These are phyloP conservation scores for Neltuma alba DNA, from an alignment of 306 rosid species.

Conservation along the genomic window DNA sequence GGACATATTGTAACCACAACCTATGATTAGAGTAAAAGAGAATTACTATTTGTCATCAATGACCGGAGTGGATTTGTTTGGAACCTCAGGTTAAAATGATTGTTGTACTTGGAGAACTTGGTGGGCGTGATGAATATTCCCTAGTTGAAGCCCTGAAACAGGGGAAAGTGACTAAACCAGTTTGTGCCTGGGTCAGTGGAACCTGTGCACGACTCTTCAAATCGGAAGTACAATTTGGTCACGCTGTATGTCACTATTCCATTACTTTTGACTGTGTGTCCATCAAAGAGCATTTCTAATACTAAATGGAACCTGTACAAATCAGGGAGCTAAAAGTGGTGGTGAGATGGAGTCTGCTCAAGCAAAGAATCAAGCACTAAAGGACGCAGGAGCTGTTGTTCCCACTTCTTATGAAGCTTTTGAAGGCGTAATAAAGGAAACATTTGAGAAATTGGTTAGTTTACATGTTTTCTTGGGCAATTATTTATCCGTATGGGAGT, in stretches of 20 bases:
- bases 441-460: constrained; percentile 75
- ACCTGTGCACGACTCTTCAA: constrained; percentile 93
- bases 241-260: constrained; percentile 69
- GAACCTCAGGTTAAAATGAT: constrained; percentile 74
- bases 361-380: constrained; percentile 83
- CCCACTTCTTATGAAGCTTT: constrained; percentile 86
- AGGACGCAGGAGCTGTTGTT: constrained; percentile 88
- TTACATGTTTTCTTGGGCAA: constrained; percentile 35
- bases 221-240: constrained; percentile 95
- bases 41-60: constrained; percentile 22
- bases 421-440: constrained; percentile 70
- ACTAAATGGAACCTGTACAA: constrained; percentile 20
- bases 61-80: constrained; percentile 28
- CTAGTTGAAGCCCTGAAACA: constrained; percentile 85
- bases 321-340: constrained; percentile 96
- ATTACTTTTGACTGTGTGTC: background rate
- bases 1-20: background rate
- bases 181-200: constrained; percentile 98
- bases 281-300: constrained; percentile 20
- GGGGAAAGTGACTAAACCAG: constrained; percentile 86
- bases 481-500: constrained; percentile 4
- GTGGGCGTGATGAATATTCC: constrained; percentile 91
- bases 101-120: constrained; percentile 93
- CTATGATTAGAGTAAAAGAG: background rate
- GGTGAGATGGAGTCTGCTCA: constrained; percentile 94